These are phyloP conservation scores for Litsea cubeba DNA, from an alignment of 164 flowering plant genomes.

Conservation along the genomic window DNA sequence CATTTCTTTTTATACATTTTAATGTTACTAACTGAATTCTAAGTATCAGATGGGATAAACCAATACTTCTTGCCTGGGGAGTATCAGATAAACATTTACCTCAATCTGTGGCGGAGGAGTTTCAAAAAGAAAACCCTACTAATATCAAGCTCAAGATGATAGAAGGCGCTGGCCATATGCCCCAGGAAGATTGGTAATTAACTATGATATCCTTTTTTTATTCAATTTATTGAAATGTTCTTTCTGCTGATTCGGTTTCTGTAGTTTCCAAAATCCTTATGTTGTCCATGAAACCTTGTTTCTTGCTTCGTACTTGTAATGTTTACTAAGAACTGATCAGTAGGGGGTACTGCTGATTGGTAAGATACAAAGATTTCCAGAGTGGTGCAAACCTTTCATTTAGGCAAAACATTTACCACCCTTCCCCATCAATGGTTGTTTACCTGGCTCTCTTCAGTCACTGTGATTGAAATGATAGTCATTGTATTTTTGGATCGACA, in stretches of 20 bases:
- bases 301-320: background rate
- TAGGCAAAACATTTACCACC: background rate
- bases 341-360: background rate
- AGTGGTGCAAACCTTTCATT: background rate
- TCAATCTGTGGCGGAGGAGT: conserved; percentile 78
- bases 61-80: conserved; percentile 82
- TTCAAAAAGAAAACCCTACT: conserved; percentile 64
- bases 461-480: no score
- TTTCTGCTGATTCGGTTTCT: background rate
- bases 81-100: conserved; percentile 83
- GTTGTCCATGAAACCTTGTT: background rate
- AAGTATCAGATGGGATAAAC: conserved; percentile 74
- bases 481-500: no score
- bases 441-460: no score
- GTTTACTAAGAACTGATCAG: background rate
- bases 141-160: conserved; percentile 52
- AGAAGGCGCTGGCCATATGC: conserved; percentile 99
- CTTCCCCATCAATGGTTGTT: background rate
- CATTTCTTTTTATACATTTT: background rate
- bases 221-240: background rate
- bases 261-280: background rate
- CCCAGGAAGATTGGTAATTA: conserved; percentile 95
- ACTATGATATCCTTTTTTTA: background rate
- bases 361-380: background rate
- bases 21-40: conserved; percentile 15